These are phyloP conservation scores for Prunus campanulata DNA, from an alignment of 306 rosid species.

Conservation along the genomic window DNA sequence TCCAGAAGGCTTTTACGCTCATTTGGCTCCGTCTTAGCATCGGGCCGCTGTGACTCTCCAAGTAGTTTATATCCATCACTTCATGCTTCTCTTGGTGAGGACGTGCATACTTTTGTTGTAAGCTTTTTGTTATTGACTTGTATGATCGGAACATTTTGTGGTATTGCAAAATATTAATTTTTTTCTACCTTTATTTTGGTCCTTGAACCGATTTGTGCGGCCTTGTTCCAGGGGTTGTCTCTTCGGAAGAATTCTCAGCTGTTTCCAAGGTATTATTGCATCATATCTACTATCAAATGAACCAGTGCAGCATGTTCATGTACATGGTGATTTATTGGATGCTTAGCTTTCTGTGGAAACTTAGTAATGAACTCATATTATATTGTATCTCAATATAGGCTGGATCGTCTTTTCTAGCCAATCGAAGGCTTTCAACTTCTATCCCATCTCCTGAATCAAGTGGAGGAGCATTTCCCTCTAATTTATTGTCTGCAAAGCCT, in stretches of 20 bases:
- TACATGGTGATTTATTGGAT: neutral
- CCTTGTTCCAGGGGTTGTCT: conserved; percentile 34
- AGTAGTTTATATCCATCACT: conserved; percentile 23
- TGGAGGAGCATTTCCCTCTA: conserved; percentile 61
- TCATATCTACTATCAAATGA: neutral
- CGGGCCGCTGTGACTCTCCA: conserved; percentile 38
- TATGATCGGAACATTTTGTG: neutral
- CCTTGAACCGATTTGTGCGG: conserved; percentile 31
- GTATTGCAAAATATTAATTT: neutral
- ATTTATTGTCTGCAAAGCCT: conserved; percentile 51
- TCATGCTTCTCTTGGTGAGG: conserved; percentile 43
- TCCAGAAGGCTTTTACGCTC: conserved; percentile 66
- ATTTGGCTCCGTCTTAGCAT: conserved; percentile 43
- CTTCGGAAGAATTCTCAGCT: conserved; percentile 31
- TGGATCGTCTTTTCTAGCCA: conserved; percentile 31
- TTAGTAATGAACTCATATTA: conserved; percentile 3
- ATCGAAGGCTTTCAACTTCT: conserved; percentile 51
- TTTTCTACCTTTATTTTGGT: neutral
- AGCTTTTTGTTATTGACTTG: neutral
- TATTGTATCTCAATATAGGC: conserved; percentile 46
- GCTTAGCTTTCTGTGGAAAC: neutral
- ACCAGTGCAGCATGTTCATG: neutral
- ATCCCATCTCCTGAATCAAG: conserved; percentile 41
- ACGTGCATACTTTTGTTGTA: neutral
- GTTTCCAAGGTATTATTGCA: conserved; percentile 44